Percentiles rank a stretch among this genome's conserved stretches.
These are phyloP conservation scores for Otatea glauca DNA, from an alignment of 176 grass and related monocot species.

Conservation along the genomic window DNA sequence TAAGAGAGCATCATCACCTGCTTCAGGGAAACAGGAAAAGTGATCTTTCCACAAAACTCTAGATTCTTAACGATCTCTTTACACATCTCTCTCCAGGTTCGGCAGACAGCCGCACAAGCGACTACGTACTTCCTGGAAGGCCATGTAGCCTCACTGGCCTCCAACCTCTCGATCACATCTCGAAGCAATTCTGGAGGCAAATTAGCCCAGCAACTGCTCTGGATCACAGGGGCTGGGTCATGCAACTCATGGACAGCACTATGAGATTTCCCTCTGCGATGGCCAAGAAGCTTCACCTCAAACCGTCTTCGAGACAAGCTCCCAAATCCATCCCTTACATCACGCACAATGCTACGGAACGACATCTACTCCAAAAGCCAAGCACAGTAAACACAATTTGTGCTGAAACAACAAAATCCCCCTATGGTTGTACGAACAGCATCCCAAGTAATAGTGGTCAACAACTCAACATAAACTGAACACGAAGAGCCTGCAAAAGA, in stretches of 20 bases:
- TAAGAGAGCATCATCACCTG: slow-evolving; percentile 57
- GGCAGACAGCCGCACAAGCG: slow-evolving; percentile 64
- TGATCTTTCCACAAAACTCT: slow-evolving; percentile 72
- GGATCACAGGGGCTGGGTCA: slow-evolving; percentile 53
- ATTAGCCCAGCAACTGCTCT: slow-evolving; percentile 72
- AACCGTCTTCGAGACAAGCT: slow-evolving; percentile 69
- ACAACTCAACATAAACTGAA: slow-evolving; percentile 8
- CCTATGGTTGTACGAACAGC: not conserved
- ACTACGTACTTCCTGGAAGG: slow-evolving; percentile 69
- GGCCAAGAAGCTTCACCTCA: slow-evolving; percentile 57
- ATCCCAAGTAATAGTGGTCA: not conserved
- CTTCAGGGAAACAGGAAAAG: slow-evolving; percentile 77
- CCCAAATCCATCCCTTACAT: slow-evolving; percentile 68
- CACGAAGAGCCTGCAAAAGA: slow-evolving; percentile 25
- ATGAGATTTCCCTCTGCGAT: slow-evolving; percentile 66
- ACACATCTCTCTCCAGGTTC: slow-evolving; percentile 75
- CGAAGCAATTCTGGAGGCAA: slow-evolving; percentile 70
- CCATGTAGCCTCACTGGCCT: slow-evolving; percentile 70
- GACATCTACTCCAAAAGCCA: slow-evolving; percentile 60
- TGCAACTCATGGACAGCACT: slow-evolving; percentile 71
- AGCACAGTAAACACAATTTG: not conserved
- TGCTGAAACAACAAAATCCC: slow-evolving; percentile 37
- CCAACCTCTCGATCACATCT: slow-evolving; percentile 74
- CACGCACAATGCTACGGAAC: slow-evolving; percentile 66
- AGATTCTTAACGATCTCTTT: slow-evolving; percentile 73